These are phyloP conservation scores for Fusarium redolens DNA, from an alignment of 2,329 filamentous ascomycete genomes.

Conservation along the genomic window DNA sequence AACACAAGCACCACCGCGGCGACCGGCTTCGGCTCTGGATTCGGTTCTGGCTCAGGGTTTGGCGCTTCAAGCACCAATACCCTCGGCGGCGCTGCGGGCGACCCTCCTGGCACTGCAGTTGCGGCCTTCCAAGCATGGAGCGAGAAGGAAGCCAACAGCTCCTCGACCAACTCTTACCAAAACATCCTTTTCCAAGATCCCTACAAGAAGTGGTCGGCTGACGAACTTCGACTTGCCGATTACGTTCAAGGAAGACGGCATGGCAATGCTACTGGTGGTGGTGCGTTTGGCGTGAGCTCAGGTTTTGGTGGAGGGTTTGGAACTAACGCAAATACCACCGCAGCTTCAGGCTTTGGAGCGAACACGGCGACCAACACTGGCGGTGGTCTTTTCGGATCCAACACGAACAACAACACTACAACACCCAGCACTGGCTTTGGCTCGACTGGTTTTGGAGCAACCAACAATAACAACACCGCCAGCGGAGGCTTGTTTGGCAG, in stretches of 20 bases:
- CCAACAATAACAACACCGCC: slow-evolving; percentile 47
- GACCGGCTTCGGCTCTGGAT: slow-evolving; percentile 53
- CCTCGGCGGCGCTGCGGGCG: slow-evolving; percentile 61
- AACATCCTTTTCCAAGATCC: slow-evolving; percentile 82
- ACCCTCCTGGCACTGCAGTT: slow-evolving; percentile 75
- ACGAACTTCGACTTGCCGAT: slow-evolving; percentile 84
- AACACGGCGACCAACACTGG: slow-evolving; percentile 49
- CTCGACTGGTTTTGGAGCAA: slow-evolving; percentile 57
- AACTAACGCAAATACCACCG: slow-evolving; percentile 44
- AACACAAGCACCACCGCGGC: slow-evolving; percentile 45
- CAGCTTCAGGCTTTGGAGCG: slow-evolving; percentile 60
- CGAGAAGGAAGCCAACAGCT: slow-evolving; percentile 77
- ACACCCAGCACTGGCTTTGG: slow-evolving; percentile 37
- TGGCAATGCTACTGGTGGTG: slow-evolving; percentile 85
- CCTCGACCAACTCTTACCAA: slow-evolving; percentile 74
- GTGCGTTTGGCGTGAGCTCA: slow-evolving; percentile 79
- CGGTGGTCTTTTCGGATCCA: slow-evolving; percentile 53
- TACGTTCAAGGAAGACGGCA: slow-evolving; percentile 87
- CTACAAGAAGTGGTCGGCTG: slow-evolving; percentile 92
- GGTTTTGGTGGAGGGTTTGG: slow-evolving; percentile 65
- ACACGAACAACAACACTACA: slow-evolving; percentile 47
- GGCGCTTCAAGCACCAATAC: slow-evolving; percentile 61
- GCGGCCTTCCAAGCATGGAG: slow-evolving; percentile 75
- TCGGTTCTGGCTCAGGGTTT: slow-evolving; percentile 57
- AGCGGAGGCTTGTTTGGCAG: slow-evolving; percentile 47